These are phyloP conservation scores for Cardamine occulta DNA, from an alignment of 345 rosid genomes.

Conservation along the genomic window DNA sequence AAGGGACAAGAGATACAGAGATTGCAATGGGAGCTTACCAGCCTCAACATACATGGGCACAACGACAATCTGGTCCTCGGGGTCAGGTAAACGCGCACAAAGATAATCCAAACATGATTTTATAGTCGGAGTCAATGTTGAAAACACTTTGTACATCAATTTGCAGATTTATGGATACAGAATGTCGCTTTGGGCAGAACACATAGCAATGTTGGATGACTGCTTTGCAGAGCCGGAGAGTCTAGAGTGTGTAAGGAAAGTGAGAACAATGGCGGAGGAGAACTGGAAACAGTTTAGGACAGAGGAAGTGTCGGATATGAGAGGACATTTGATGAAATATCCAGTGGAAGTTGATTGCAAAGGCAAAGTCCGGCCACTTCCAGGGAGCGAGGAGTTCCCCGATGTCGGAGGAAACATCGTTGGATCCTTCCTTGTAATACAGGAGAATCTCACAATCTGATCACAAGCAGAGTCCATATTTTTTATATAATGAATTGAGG, in stretches of 20 bases:
- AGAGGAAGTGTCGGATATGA: conserved; percentile 76
- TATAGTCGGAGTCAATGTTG: not conserved
- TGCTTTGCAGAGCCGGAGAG: conserved; percentile 68
- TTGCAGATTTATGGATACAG: conserved; percentile 81
- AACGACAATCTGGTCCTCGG: conserved; percentile 58
- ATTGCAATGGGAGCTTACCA: conserved; percentile 99
- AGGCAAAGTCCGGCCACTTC: conserved; percentile 82
- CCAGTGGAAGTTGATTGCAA: conserved; percentile 78
- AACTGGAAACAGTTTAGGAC: conserved; percentile 78
- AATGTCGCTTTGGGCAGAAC: conserved; percentile 98
- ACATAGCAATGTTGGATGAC: conserved; percentile 65
- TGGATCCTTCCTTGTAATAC: conserved; percentile 82
- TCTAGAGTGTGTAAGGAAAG: conserved; percentile 77
- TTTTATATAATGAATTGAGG: not conserved
- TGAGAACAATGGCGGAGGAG: conserved; percentile 59
- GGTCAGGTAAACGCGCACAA: conserved; percentile 65
- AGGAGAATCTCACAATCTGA: conserved; percentile 66
- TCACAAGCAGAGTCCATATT: conserved; percentile 37
- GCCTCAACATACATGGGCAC: conserved; percentile 88
- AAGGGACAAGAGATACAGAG: conserved; percentile 94
- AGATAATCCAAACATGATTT: conserved; percentile 2
- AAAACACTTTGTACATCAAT: not conserved
- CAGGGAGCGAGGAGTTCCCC: conserved; percentile 73
- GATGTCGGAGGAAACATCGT: conserved; percentile 84
- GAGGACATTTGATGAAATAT: conserved; percentile 81